phyloP scores from a whole-genome alignment of 108 stramenopile species.

The Schizochytrium sp. region DNA sequence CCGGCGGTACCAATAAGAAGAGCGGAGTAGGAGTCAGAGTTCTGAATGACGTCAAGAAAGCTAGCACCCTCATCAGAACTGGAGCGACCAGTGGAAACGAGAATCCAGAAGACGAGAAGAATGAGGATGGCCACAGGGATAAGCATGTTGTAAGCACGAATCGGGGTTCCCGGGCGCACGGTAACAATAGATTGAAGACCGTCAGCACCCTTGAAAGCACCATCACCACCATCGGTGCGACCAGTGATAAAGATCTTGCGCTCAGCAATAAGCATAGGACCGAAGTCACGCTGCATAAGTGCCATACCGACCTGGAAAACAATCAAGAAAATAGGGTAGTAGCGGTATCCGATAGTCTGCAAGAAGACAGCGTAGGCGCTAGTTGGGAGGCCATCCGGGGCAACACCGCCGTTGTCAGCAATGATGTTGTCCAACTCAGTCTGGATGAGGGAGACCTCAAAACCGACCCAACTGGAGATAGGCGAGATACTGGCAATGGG shows the following conservation, averaged over 20 bases:
- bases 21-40: slow-evolving; percentile 74
- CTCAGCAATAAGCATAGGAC: slow-evolving; percentile 82
- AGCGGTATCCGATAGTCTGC: slow-evolving; percentile 77
- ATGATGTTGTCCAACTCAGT: slow-evolving; percentile 72
- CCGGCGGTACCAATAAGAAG: slow-evolving; percentile 80
- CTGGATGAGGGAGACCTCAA: slow-evolving; percentile 74
- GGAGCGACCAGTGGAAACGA: slow-evolving; percentile 76
- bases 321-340: slow-evolving; percentile 74
- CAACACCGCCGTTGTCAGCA: slow-evolving; percentile 58
- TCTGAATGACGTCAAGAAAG: slow-evolving; percentile 76
- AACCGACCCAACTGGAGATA: slow-evolving; percentile 78
- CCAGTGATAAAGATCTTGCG: slow-evolving; percentile 76
- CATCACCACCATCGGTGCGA: slow-evolving; percentile 79
- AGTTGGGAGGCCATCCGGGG: neutral
- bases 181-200: slow-evolving; percentile 61
- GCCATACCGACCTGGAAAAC: slow-evolving; percentile 66
- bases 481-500: slow-evolving; percentile 78
- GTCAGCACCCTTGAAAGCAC: slow-evolving; percentile 62
- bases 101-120: slow-evolving; percentile 77
- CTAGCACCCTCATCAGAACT: slow-evolving; percentile 65
- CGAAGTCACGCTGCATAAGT: slow-evolving; percentile 74
- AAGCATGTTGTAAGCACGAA: slow-evolving; percentile 74
- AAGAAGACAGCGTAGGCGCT: slow-evolving; percentile 79
- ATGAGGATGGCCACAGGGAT: slow-evolving; percentile 71
- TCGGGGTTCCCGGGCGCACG: slow-evolving; percentile 76